Percentiles rank a stretch among this genome's conserved stretches.
Evolutionary conservation across 306 rosid genomes (phyloP).

Genomic region (Trichosanthes truncata): DNA sequence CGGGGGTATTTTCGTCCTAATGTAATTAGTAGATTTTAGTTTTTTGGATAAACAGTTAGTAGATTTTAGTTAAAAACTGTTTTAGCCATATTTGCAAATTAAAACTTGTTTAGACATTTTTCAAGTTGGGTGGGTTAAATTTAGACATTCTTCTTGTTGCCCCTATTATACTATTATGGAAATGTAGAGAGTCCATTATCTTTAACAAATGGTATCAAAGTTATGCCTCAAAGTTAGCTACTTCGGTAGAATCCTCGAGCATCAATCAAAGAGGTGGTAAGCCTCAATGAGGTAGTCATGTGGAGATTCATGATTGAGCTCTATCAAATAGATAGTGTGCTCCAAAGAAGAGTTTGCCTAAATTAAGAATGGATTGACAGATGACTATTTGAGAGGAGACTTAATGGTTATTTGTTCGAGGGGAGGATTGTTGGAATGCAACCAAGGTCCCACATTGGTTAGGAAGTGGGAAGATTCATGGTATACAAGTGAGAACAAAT

Average conservation of each 20-base stretch:
- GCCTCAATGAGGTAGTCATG: neutral
- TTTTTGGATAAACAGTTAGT: too few species aligned
- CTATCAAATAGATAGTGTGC: neutral
- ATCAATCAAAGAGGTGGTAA: neutral
- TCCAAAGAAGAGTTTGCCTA: neutral
- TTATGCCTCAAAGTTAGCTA: neutral
- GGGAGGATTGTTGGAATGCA: neutral
- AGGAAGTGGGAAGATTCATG: too few species aligned
- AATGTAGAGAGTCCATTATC: neutral
- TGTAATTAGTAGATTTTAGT: too few species aligned
- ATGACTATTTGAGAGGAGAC: neutral
- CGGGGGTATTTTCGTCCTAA: too few species aligned
- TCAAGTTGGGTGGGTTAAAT: too few species aligned
- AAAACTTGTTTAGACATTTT: too few species aligned
- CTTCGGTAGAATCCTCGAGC: neutral
- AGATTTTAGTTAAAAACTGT: too few species aligned
- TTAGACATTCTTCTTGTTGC: too few species aligned
- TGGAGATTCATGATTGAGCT: neutral
- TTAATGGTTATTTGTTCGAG: neutral
- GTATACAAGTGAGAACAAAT: too few species aligned
- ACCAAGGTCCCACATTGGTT: neutral
- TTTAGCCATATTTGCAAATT: too few species aligned
- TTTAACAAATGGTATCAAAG: neutral
- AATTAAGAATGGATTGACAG: neutral
- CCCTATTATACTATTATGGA: too few species aligned